Evolutionary conservation across 768 basidiomycete species (phyloP).

Genomic region (Pisolithus microcarpus): DNA sequence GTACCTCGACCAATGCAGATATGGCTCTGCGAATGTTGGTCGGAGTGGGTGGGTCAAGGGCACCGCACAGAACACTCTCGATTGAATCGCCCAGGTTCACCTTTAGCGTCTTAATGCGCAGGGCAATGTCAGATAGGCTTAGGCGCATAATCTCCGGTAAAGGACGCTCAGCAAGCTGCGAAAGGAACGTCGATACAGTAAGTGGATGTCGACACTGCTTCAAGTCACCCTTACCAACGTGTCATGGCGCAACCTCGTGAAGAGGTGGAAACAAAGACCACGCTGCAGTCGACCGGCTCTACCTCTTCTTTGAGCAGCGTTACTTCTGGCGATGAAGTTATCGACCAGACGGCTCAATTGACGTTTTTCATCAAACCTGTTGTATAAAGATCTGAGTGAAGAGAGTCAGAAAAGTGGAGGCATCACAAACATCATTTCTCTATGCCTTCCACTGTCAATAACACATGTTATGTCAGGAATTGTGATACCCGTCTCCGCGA

Average conservation of each 20-base stretch:
- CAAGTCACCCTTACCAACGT: constrained; percentile 42
- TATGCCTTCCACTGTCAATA: constrained; percentile 88
- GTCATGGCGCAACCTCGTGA: constrained; percentile 83
- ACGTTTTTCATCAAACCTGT: constrained; percentile 92
- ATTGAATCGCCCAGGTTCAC: constrained; percentile 78
- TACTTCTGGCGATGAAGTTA: constrained; percentile 86
- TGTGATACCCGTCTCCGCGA: constrained; percentile 96
- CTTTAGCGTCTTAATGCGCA: constrained; percentile 92
- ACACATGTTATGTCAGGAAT: constrained; percentile 98
- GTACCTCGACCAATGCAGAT: constrained; percentile 82
- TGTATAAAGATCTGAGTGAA: neutral
- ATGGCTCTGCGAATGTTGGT: constrained; percentile 89
- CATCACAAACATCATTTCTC: constrained; percentile 75
- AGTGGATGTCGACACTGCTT: neutral
- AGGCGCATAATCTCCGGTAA: constrained; percentile 94
- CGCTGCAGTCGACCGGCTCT: constrained; percentile 86
- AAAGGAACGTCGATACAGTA: neutral
- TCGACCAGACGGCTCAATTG: constrained; percentile 90
- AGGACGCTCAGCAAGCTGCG: constrained; percentile 80
- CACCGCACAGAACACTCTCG: constrained; percentile 81
- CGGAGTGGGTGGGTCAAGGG: constrained; percentile 81
- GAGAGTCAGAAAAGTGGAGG: neutral
- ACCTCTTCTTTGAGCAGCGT: constrained; percentile 83
- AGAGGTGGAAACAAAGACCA: constrained; percentile 92
- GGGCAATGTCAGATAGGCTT: constrained; percentile 83